Evolutionary conservation across 768 basidiomycete genomes (phyloP), one percentile per base, ranked within the genome.

Genomic region (Mycena pura): DNA sequence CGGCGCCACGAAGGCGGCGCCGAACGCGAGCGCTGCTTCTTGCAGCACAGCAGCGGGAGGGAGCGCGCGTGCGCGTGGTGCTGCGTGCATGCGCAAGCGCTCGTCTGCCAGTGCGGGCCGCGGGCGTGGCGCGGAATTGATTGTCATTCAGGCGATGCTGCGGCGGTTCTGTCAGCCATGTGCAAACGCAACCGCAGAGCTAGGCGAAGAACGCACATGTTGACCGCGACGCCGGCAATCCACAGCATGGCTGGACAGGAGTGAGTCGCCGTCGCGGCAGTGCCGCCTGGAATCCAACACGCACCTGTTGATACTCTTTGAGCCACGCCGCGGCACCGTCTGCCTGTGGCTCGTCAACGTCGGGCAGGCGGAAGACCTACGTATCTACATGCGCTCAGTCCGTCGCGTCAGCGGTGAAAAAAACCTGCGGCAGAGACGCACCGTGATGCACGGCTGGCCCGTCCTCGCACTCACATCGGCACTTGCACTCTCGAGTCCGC

Each of bases 11-110:
- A 78, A 62, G 60, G 68, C 68, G 25, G 57, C 65, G 2, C 69
- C 62, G 60, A 72, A 80, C 28, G 75, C 67, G 21, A 62, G 49
- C 28, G 71, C 72, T 27, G 74, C 50, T 66, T 81, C 80, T 47
- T 68, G 69, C 28, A 78, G n/a, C n/a, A n/a, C n/a, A n/a, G 57
- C 29, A 80, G 36, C 5, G 78, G 64, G 10, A 67, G 40, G 17
- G 76, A 74, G 21, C 76, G 58, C 7, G 73, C 61, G 45, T 77
- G 77, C 15, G 76, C 77, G 29, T 75, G 72, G 69, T 81, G 80
- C 13, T 70, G 68, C 46, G 77, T 69, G 67, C 10, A 39, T 55
- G 15, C 78, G 78, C 49, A 81, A 81, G 38, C 80, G 77, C 34
- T 61, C 58, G 29, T 67, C 65, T 67, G 45, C 17, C 2, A 19